Evolutionary conservation across 2,329 filamentous ascomycete genomes (phyloP).

Genomic region (Parafenestella ontariensis): DNA sequence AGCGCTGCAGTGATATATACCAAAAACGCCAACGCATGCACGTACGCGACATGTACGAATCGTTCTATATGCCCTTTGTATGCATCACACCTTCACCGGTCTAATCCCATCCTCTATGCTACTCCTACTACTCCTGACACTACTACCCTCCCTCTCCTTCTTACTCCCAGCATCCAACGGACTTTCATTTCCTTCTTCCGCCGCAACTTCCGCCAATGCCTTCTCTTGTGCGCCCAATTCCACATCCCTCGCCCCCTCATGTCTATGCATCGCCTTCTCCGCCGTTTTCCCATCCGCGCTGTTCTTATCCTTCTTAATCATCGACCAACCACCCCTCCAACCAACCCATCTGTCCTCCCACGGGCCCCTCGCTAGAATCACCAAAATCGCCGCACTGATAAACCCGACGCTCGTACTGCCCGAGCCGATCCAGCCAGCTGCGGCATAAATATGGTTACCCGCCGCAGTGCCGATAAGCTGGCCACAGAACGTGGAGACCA

Average conservation of each 20-base stretch:
- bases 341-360: conserved; percentile 66
- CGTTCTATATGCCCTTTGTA: not conserved
- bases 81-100: conserved; percentile 13
- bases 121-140: conserved; percentile 12
- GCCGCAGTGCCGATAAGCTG: conserved; percentile 71
- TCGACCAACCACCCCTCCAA: conserved; percentile 65
- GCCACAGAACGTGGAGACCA: conserved; percentile 76
- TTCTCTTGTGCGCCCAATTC: conserved; percentile 19
- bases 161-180: conserved; percentile 14
- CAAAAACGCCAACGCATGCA: not conserved
- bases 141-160: conserved; percentile 3
- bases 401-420: conserved; percentile 65
- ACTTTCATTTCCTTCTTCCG: conserved; percentile 38
- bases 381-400: conserved; percentile 56
- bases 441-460: conserved; percentile 63
- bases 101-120: conserved; percentile 20
- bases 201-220: conserved; percentile 32
- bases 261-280: conserved; percentile 20
- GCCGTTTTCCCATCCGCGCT: conserved; percentile 51
- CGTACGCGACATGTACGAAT: not conserved
- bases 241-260: conserved; percentile 29
- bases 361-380: conserved; percentile 60
- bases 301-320: conserved; percentile 52
- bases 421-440: conserved; percentile 63
- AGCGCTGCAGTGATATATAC: not conserved